Base-by-base conservation (phyloP, 148 eudicot species). In the Pouteria glomerata region DNA sequence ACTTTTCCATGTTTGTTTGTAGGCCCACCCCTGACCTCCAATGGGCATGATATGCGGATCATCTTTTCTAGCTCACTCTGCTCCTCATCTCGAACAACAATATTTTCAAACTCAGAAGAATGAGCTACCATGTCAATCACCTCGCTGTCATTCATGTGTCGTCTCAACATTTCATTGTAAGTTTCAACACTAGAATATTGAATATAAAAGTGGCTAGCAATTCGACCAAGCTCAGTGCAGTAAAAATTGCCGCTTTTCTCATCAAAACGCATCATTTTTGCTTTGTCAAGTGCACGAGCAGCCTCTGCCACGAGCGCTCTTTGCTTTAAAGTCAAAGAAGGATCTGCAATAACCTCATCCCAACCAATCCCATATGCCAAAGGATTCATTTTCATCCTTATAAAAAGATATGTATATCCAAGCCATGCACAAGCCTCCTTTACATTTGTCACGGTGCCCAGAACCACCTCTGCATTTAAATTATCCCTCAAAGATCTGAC, bases 371-470 rank as follows among this genome's bases (percentile, higher is more conserved):
- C 99, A 83, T 96, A 96, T 60, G 94, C 99, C 84, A 96, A 81
- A 23, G 99, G 99, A 82, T 96, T 96, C 92, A 85, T 88, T 86
- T 90, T 96, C 99, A 96, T 96, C 86, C 99, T 84, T 76, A 96
- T 86, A 73, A 90, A 96, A 55, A 96, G 88, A 80, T 96, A 96
- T 3, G 99, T 96, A 66, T 96, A 96, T n/a, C 99, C 96, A 78
- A 96, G 97, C 99, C 99, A 96, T 47, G 99, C 99, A 84, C 99
- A 96, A 76, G 99, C 99, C 79, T 96, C 99, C 90, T 96, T 96
- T 72, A 96, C 99, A 85, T 96, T 96, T 73, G 99, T 96, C 39
- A 96, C 99, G 63, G 99, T 96, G 51, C 99, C 99, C 81, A 96
- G 66, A 71, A 96, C 94, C 61, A 96, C 97, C 96, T 96, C 99